Base-by-base conservation (phyloP, 176 grass and related monocot species). In the Otatea glauca region DNA sequence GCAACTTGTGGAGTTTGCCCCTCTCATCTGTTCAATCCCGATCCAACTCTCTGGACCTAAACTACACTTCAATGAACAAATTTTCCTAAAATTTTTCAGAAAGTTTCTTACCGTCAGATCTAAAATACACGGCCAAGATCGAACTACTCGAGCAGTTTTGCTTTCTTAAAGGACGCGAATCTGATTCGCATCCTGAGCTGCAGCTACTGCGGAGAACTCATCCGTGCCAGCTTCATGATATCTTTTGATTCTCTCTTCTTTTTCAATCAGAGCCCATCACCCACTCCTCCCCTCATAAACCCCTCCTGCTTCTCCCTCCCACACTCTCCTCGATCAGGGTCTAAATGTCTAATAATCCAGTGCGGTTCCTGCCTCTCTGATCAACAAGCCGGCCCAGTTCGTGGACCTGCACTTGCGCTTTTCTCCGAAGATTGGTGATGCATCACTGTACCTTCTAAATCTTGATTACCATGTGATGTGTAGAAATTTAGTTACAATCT, bases 281-380 rank as follows among this genome's bases (percentile, higher is more conserved):
- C 77, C 21, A n/a, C 77, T 73, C 10, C 56, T 74, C 55, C n/a
- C 27, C 42, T 48, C 69, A 37, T 38, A 49, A 75, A 72, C 58
- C 70, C 6, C 38, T 14, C 11, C 24, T 10, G 11, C 43, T 25
- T 21, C 39, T 48, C 27, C 6, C 29, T 17, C 27, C 17, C 29
- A 6, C 42, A 12, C 16, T 43, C 45, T 49, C 81, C 10, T 63
- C 25, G 39, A 62, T 53, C 20, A 39, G 54, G 3, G 23, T 12
- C 24, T n/a, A n/a, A n/a, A n/a, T n/a, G n/a, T n/a, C n/a, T 2
- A 59, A 3, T 72, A 14, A 71, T 34, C 60, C 25, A 49, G 43
- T 14, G 43, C 61, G 17, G 9, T 32, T 48, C 4, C 50, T 59
- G 14, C 79, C 29, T 44, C 66, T 29, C 32, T 5, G 9, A 55